Percentiles rank a stretch among this genome's conserved stretches.
These are phyloP conservation scores for Botryosphaeria agaves DNA, from an alignment of 2,329 filamentous ascomycete species.

Conservation along the genomic window DNA sequence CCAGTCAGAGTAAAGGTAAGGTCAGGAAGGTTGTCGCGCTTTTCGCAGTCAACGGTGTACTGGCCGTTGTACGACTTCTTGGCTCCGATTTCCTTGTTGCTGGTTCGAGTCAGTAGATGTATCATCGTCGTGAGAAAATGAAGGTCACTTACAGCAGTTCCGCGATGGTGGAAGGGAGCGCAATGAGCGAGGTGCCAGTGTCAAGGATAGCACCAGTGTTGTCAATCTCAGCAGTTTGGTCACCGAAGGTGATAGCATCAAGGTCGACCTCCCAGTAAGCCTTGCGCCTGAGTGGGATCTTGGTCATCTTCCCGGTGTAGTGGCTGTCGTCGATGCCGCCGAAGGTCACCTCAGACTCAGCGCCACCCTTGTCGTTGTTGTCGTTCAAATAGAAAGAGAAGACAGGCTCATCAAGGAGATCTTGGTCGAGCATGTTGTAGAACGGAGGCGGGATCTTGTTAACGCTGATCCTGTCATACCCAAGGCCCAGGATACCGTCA, in stretches of 20 bases:
- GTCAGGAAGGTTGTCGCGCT: slow-evolving; percentile 70
- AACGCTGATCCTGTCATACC: slow-evolving; percentile 92
- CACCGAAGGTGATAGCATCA: slow-evolving; percentile 76
- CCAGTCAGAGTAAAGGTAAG: slow-evolving; percentile 81
- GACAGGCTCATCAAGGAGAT: slow-evolving; percentile 74
- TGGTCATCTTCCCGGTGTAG: slow-evolving; percentile 72
- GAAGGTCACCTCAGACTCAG: slow-evolving; percentile 75
- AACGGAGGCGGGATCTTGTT: slow-evolving; percentile 90
- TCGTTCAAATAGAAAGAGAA: slow-evolving; percentile 94
- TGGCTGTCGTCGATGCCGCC: slow-evolving; percentile 74
- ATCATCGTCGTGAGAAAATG: background rate
- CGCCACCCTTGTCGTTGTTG: slow-evolving; percentile 48
- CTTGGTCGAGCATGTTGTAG: slow-evolving; percentile 88
- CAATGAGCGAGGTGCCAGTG: slow-evolving; percentile 95
- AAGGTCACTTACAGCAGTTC: slow-evolving; percentile 55
- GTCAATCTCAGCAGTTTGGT: slow-evolving; percentile 74
- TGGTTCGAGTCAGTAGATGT: slow-evolving; percentile 11
- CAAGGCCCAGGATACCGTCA: slow-evolving; percentile 89
- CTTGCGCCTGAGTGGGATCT: slow-evolving; percentile 91
- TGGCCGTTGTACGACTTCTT: slow-evolving; percentile 97
- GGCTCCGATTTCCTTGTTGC: slow-evolving; percentile 89
- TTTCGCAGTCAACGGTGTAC: slow-evolving; percentile 81
- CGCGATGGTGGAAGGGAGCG: slow-evolving; percentile 75
- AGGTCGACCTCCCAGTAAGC: slow-evolving; percentile 99
- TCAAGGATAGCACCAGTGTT: slow-evolving; percentile 93